Conservation (phyloP, 257 asterid genomes). For the Nemophila menziesii region DNA sequence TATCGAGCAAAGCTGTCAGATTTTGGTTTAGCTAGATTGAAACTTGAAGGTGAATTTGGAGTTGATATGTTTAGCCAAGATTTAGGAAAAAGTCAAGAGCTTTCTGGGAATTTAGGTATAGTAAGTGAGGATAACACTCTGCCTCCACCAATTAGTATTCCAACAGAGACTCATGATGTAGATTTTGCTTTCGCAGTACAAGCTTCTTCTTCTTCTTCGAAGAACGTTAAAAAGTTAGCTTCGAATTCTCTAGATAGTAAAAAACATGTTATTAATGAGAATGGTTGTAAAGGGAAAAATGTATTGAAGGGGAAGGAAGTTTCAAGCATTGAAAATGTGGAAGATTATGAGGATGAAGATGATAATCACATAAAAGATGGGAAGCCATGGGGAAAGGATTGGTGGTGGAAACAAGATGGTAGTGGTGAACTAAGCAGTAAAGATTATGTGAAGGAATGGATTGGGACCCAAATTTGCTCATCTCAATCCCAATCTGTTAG, state of each 20-base stretch:
- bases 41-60: constrained; percentile 63
- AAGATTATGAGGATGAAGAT: constrained; percentile 41
- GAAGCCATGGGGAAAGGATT: constrained; percentile 87
- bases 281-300: constrained; percentile 15
- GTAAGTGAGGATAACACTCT: constrained; percentile 44
- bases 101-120: constrained; percentile 47
- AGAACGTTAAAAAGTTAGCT: constrained; percentile 35
- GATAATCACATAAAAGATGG: constrained; percentile 19
- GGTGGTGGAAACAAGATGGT: constrained; percentile 99
- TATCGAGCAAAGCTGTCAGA: constrained; percentile 82
- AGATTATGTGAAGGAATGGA: constrained; percentile 96
- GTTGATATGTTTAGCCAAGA: constrained; percentile 82
- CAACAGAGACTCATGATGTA: constrained; percentile 58
- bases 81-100: constrained; percentile 54
- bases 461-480: constrained; percentile 72
- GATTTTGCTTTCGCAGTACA: constrained; percentile 95
- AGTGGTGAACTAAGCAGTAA: constrained; percentile 79
- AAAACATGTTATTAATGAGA: constrained; percentile 26
- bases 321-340: constrained; percentile 25
- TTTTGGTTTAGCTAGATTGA: constrained; percentile 88
- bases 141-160: constrained; percentile 40
- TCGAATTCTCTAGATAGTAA: constrained; percentile 29
- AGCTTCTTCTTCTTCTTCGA: constrained; percentile 59
- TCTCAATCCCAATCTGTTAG: too few species aligned
- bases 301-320: constrained; percentile 53